Evolutionary conservation across 768 basidiomycete genomes (phyloP).

Genomic region (Phanerochaete carnosa): DNA sequence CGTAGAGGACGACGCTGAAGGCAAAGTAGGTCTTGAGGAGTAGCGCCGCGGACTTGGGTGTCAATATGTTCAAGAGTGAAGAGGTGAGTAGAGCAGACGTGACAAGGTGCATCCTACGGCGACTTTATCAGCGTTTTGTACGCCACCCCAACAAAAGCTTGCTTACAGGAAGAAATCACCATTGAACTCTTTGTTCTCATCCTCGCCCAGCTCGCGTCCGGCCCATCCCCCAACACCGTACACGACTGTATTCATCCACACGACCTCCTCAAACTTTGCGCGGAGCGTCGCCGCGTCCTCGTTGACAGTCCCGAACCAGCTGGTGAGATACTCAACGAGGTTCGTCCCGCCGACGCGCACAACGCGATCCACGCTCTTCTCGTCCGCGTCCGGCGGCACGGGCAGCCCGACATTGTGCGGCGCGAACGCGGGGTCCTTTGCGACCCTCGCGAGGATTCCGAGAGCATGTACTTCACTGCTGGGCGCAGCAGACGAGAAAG

Average conservation of each 20-base stretch:
- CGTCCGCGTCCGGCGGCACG: not conserved
- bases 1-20: constrained; percentile 47
- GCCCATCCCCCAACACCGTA: constrained; percentile 58
- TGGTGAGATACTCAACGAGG: constrained; percentile 13
- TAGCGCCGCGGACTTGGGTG: constrained; percentile 41
- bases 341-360: constrained; percentile 12
- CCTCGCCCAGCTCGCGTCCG: constrained; percentile 29
- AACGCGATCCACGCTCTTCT: constrained; percentile 9
- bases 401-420: constrained; percentile 11
- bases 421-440: constrained; percentile 40
- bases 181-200: constrained; percentile 35
- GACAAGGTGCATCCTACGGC: constrained; percentile 55
- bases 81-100: constrained; percentile 65
- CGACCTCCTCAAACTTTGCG: constrained; percentile 61
- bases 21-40: constrained; percentile 61
- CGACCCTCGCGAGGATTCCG: constrained; percentile 51
- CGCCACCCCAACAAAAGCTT: not conserved
- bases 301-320: constrained; percentile 21
- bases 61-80: constrained; percentile 35
- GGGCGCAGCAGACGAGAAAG: not conserved
- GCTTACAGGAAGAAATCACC: constrained; percentile 60
- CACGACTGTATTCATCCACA: constrained; percentile 51
- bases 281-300: constrained; percentile 31
- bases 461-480: constrained; percentile 40
- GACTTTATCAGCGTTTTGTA: not conserved